These are phyloP conservation scores for Malassezia pachydermatis DNA, from an alignment of 1,284 basidiomycete genomes.

Conservation along the genomic window DNA sequence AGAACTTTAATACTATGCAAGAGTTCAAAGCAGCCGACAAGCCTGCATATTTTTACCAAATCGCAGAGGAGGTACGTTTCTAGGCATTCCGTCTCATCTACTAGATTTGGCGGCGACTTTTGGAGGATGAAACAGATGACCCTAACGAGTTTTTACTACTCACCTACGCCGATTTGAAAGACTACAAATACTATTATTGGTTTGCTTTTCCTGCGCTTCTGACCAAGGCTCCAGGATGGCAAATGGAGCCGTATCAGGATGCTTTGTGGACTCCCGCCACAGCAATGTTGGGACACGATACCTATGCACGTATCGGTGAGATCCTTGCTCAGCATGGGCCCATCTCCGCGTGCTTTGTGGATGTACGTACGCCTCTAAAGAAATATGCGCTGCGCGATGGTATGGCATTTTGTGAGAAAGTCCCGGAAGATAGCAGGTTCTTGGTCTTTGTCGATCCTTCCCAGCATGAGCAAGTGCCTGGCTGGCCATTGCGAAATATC, in stretches of 20 bases:
- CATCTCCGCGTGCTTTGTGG: not conserved
- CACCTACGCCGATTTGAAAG: slow-evolving; percentile 92
- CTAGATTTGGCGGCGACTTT: slow-evolving; percentile 20
- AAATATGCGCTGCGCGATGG: not conserved
- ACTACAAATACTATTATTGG: slow-evolving; percentile 96
- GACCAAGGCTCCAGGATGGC: slow-evolving; percentile 29
- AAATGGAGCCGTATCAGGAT: not conserved
- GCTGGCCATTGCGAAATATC: slow-evolving; percentile 89
- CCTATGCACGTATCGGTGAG: not conserved
- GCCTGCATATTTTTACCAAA: slow-evolving; percentile 59
- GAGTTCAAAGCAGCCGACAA: slow-evolving; percentile 87
- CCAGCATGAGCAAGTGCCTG: slow-evolving; percentile 63
- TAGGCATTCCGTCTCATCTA: not conserved
- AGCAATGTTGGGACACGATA: not conserved
- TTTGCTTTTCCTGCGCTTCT: slow-evolving; percentile 88
- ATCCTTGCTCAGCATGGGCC: no score
- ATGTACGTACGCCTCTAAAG: not conserved
- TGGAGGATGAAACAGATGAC: slow-evolving; percentile 10
- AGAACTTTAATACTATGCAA: slow-evolving; percentile 79
- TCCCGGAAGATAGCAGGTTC: not conserved
- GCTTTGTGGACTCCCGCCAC: not conserved
- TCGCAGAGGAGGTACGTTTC: slow-evolving; percentile 10
- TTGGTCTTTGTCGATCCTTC: slow-evolving; percentile 72
- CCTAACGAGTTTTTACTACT: slow-evolving; percentile 70
- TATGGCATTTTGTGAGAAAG: not conserved